These are phyloP conservation scores for Irpex sp. DNA, from an alignment of 1,284 basidiomycete species.

Conservation along the genomic window DNA sequence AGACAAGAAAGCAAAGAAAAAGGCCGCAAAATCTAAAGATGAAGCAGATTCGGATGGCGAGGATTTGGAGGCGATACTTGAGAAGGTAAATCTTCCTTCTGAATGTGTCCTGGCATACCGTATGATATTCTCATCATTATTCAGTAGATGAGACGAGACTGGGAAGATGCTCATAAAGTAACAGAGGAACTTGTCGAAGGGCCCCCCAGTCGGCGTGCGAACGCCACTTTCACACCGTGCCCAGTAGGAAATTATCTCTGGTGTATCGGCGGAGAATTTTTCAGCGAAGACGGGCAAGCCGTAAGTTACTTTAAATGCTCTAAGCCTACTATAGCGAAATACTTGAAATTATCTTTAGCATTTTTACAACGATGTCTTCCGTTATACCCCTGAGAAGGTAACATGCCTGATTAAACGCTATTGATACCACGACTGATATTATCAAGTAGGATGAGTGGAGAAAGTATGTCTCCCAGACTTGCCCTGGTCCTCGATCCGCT, in stretches of 20 bases:
- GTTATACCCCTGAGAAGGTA: conserved; percentile 80
- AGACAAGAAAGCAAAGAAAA: conserved; percentile 70
- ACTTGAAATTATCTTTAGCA: conserved; percentile 37
- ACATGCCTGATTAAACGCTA: not conserved
- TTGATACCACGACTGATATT: not conserved
- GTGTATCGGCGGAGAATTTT: conserved; percentile 83
- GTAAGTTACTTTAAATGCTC: conserved; percentile 35
- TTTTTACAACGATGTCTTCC: conserved; percentile 79
- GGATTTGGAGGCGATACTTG: conserved; percentile 79
- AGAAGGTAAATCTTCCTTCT: conserved; percentile 44
- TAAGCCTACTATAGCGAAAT: not conserved
- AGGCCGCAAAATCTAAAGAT: conserved; percentile 43
- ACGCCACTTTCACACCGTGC: conserved; percentile 76
- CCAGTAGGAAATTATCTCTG: conserved; percentile 78
- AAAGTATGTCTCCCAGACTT: conserved; percentile 77
- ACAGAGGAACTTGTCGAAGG: conserved; percentile 76
- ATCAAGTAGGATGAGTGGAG: conserved; percentile 77
- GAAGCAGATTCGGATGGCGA: conserved; percentile 58
- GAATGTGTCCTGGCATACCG: not conserved
- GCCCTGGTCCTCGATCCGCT: conserved; percentile 82
- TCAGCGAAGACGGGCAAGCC: conserved; percentile 78
- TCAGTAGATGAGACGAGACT: conserved; percentile 70
- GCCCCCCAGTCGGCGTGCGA: conserved; percentile 77
- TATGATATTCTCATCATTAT: not conserved
- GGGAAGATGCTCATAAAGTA: conserved; percentile 72